Evolutionary conservation across 441 rosid genomes (phyloP).

Genomic region (Euphorbia schlechtendalii): DNA sequence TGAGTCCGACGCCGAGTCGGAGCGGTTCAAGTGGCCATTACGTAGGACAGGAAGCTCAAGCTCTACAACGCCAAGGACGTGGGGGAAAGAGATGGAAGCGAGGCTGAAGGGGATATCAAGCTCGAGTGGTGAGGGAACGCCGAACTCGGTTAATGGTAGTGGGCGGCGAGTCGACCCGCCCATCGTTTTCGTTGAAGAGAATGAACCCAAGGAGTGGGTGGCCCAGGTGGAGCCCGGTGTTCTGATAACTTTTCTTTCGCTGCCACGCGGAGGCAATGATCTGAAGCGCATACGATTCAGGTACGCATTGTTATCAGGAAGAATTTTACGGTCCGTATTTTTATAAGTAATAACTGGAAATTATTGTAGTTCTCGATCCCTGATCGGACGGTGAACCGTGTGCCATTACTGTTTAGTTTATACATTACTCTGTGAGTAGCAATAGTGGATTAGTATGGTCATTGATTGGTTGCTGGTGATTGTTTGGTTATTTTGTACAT

Average conservation of each 20-base stretch:
- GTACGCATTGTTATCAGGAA: conserved; percentile 24
- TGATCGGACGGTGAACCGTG: conserved; percentile 24
- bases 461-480: conserved; percentile 15
- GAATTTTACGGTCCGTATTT: conserved; percentile 22
- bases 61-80: conserved; percentile 53
- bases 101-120: conserved; percentile 88
- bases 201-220: conserved; percentile 90
- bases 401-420: background rate
- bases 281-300: conserved; percentile 87
- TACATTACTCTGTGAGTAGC: background rate
- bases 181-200: conserved; percentile 73
- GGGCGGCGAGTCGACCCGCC: conserved; percentile 80
- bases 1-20: conserved; percentile 55
- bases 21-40: conserved; percentile 59
- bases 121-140: conserved; percentile 94
- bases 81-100: conserved; percentile 97
- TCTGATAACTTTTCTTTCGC: conserved; percentile 70
- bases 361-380: background rate
- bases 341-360: background rate
- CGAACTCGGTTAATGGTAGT: conserved; percentile 67
- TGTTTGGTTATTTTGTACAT: conserved; percentile 3
- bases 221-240: conserved; percentile 97
- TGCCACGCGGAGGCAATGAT: conserved; percentile 83
- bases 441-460: conserved; percentile 11
- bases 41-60: conserved; percentile 66